Base-by-base conservation (phyloP, 169 alveolate genomes). In the Besnoitia besnoiti region DNA sequence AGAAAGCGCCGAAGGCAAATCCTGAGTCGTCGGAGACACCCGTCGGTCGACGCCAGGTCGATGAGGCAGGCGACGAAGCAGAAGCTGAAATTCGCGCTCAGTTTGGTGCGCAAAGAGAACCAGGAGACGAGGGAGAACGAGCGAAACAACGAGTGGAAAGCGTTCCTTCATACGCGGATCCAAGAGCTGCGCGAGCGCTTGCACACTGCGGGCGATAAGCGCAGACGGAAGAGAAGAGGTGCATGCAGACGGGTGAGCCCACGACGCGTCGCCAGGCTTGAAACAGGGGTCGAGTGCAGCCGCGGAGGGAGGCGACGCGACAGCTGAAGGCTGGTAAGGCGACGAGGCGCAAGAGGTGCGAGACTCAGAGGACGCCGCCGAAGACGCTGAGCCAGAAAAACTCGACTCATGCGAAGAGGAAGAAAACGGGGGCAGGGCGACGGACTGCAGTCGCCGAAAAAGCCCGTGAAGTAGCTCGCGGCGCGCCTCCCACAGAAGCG, bases 91-190 rank as follows among this genome's bases (percentile, higher is more conserved):
- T 73, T 73, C 46, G 8, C 24, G 14, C 16, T 73, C 82, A 8
- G 24, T 73, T 37, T 73, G 82, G 24, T 19, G n/a, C n/a, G 82
- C 39, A n/a, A 73, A 37, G n/a, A 73, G 46, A 42, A 19, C 39
- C 8, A 73, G 1, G n/a, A 73, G 82, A 73, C 82, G 82, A 73
- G 82, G 82, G n/a, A 73, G 82, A 73, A 73, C 3, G 27, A 73
- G 82, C 3, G 47, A 35, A 30, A 35, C 44, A 30, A 73, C 47
- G n/a, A 73, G 46, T 10, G 82, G 82, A 37, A 73, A 73, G 3
- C 46, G 82, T 42, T 73, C 82, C 46, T 37, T 73, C 12, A 42
- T 16, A 10, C 82, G 82, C 27, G 47, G 39, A 42, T 73, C 82
- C 39, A 73, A n/a, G 0, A 73, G 46, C 82, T 7, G 14, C 27